Evolutionary conservation across 2,329 filamentous ascomycete species (phyloP).

Genomic region (Colletotrichum sp.): DNA sequence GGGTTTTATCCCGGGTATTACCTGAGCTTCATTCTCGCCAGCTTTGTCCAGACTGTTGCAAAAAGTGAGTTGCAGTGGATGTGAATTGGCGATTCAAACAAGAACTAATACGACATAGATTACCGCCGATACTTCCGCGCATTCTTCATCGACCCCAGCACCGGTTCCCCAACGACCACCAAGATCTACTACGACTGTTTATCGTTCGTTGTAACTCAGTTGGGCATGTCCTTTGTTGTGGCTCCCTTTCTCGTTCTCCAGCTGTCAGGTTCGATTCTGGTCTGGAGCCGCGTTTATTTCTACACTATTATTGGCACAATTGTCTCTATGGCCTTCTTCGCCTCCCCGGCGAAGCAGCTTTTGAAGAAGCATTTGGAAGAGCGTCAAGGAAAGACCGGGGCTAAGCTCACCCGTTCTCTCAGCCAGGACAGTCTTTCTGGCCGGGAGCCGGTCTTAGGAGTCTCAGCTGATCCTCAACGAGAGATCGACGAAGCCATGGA

Average conservation of each 20-base stretch:
- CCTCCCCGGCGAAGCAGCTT: conserved; percentile 72
- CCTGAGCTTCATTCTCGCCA: conserved; percentile 85
- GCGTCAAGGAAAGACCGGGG: conserved; percentile 53
- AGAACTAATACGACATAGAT: conserved; percentile 57
- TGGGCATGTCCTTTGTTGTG: conserved; percentile 82
- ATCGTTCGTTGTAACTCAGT: conserved; percentile 77
- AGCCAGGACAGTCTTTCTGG: conserved; percentile 63
- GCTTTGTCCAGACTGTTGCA: conserved; percentile 89
- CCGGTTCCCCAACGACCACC: conserved; percentile 67
- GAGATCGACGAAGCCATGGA: conserved; percentile 81
- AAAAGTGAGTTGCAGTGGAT: conserved; percentile 73
- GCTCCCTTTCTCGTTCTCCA: conserved; percentile 85
- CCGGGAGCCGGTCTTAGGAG: conserved; percentile 72
- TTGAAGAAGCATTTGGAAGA: conserved; percentile 65
- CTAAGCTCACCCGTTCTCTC: conserved; percentile 50
- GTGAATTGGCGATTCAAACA: conserved; percentile 16
- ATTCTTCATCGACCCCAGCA: conserved; percentile 86
- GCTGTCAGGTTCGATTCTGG: conserved; percentile 71
- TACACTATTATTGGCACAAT: conserved; percentile 76
- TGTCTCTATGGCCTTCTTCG: conserved; percentile 75
- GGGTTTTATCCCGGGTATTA: conserved; percentile 99
- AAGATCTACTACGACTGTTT: conserved; percentile 89
- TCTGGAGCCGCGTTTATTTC: conserved; percentile 90
- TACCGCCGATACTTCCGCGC: conserved; percentile 88
- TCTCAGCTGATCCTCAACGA: conserved; percentile 76